Base-by-base conservation (phyloP, 2,329 filamentous ascomycete genomes). In the Colletotrichum somersetense region DNA sequence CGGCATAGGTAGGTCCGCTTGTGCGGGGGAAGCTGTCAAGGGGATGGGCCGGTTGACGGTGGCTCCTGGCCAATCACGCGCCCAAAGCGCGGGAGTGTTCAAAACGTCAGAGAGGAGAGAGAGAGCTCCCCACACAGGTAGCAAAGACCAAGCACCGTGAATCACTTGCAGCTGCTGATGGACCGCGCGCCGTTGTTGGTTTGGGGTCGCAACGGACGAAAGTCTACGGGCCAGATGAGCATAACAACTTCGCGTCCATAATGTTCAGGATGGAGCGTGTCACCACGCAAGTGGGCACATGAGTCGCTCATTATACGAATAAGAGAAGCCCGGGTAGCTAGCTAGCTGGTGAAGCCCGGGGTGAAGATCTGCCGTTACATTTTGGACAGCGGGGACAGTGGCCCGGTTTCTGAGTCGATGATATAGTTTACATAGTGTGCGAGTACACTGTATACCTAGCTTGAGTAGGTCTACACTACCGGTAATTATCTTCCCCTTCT, bases 171-270 rank as follows among this genome's bases (percentile, higher is more conserved):
- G 40, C 33, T 20, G 23, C 48, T 52, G 23, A 18, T 30, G 62
- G 53, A 61, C 53, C 48, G 55, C 56, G 67, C 56, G 44, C 33
- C n/a, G 59, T 46, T 46, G 26, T 70, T 33, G 44, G 67, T 57
- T 62, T 71, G 40, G 67, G 64, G 64, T 67, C 56, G 30, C 48
- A 57, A 56, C 56, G 56, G 64, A 57, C 64, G 46, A 63, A 63
- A 40, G 61, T 40, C n/a, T 30, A 53, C 61, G 14, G n/a, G 61
- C 33, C 35, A 46, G 18, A 42, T 26, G 20, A 26, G 33, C 56
- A 44, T 53, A 35, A 40, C 33, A n/a, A 67, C 8, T 26, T 57
- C 12, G 23, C 35, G 38, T 18, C 11, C 18, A 57, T 10, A 12
- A 38, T 26, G 16, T 40, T 52, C 11, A 16, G 35, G 7, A 26